Percentiles rank a stretch among this genome's conserved stretches.
These are phyloP conservation scores for Boeremia lycopersici DNA, from an alignment of 2,329 filamentous ascomycete species.

Conservation along the genomic window DNA sequence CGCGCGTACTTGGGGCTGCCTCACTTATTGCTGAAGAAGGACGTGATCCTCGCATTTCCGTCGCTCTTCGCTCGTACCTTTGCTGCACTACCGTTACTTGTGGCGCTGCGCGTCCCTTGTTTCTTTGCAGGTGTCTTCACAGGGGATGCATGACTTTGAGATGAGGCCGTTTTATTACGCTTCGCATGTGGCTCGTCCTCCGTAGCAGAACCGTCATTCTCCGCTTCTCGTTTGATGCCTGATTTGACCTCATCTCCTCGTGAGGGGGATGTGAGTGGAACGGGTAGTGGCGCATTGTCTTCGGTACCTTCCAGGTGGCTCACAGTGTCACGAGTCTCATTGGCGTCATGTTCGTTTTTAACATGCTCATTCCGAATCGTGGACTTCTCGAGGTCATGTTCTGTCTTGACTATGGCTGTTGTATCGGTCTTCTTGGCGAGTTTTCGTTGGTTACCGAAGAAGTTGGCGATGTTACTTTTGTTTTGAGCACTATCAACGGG, in stretches of 20 bases:
- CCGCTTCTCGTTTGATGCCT: constrained; percentile 53
- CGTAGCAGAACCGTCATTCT: constrained; percentile 38
- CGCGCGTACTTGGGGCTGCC: neutral
- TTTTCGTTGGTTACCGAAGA: constrained; percentile 71
- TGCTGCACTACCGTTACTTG: constrained; percentile 58
- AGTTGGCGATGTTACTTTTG: constrained; percentile 92
- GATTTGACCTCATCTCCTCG: constrained; percentile 27
- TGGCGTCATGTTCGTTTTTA: constrained; percentile 47
- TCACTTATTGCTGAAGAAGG: constrained; percentile 60
- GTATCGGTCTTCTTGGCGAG: constrained; percentile 31
- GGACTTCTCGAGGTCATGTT: constrained; percentile 32
- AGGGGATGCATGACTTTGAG: constrained; percentile 27
- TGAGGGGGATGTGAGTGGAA: constrained; percentile 28
- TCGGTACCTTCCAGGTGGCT: constrained; percentile 54
- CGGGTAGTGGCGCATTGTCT: constrained; percentile 59
- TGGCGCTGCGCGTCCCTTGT: constrained; percentile 58
- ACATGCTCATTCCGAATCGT: constrained; percentile 34
- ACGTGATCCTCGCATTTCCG: constrained; percentile 64
- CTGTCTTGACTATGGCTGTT: constrained; percentile 20
- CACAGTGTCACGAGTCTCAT: constrained; percentile 52
- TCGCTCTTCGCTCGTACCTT: constrained; percentile 53
- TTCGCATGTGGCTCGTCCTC: constrained; percentile 49
- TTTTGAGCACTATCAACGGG: constrained; percentile 85
- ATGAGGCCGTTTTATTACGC: constrained; percentile 34
- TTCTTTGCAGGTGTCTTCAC: constrained; percentile 49